Evolutionary conservation across 2,329 filamentous ascomycete species (phyloP), one percentile per base, ranked within the genome.

Genomic region (Phialophora verrucosa): DNA sequence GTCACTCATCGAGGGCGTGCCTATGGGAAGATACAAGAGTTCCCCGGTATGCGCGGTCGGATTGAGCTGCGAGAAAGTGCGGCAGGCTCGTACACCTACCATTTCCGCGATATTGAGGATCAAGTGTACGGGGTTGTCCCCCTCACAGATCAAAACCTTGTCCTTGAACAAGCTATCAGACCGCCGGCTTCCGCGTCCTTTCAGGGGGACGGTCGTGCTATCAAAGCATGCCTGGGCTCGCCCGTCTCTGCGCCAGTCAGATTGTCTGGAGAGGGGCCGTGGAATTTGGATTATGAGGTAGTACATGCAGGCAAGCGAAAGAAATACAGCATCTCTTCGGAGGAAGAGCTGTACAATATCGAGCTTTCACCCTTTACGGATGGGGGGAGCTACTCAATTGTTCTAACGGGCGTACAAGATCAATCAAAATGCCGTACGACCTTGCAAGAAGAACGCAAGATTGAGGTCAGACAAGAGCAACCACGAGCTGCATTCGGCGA

Each of bases 271-370:
- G 93, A 98, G 73, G 85, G 89, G 20, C 95, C 96, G 0, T 98
- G 94, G 83, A 90, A 85, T 25, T 80, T 99, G 47, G 93, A 98
- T 75, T 99, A 96, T 81, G 95, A 98, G 78, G 82, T 97, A 49
- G 87, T 97, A 7, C 91, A 98, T 78, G 91, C 93, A 63, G 93
- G 93, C 63, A 96, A 91, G 78, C 88, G 93, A 61, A 89, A 87
- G 69, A 90, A 91, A 59, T 85, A 90, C 72, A 86, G 84, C 63
- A 83, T 87, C 29, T 82, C 86, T 64, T 91, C 97, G 63, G 82
- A 88, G 27, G 82, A 81, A 1, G 82, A 86, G 58, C 79, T 83
- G 25, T 89, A 89, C 75, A 90, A 84, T 44, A 93, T 99, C 75
- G 86, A 87, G 70, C 97, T 94, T 0, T 86, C 90, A 2, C 83